A percentile compares a stretch with the other conserved stretches of the same genome.
phyloP scores from a whole-genome alignment of 257 asterid genomes.

The Verbena officinalis region DNA sequence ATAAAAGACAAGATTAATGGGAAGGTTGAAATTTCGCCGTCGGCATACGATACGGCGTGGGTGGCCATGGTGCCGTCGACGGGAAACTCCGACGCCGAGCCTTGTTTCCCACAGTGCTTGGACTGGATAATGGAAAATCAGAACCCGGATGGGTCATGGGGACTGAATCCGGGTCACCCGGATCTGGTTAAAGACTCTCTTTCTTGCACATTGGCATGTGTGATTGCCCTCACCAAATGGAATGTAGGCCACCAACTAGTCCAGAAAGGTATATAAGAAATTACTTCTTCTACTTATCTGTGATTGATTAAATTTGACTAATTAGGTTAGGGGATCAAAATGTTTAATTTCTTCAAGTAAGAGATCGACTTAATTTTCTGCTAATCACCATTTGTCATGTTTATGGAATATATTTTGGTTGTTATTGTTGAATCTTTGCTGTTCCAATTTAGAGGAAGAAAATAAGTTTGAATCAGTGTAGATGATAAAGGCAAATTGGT shows the following conservation, averaged over 20 bases:
- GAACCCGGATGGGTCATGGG: constrained; percentile 46
- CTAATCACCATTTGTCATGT: too few species aligned
- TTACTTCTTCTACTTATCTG: too few species aligned
- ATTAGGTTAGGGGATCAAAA: too few species aligned
- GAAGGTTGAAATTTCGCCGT: constrained; percentile 10
- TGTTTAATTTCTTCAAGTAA: too few species aligned
- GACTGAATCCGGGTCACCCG: constrained; percentile 21
- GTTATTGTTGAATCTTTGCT: too few species aligned
- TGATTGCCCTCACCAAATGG: constrained; percentile 42
- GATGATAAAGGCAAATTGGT: too few species aligned
- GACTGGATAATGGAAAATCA: constrained; percentile 45
- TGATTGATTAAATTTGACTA: too few species aligned
- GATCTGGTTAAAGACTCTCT: constrained; percentile 23
- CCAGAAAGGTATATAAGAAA: constrained; percentile 19
- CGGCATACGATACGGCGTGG: constrained; percentile 32
- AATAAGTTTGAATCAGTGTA: too few species aligned
- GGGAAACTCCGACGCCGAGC: constrained; percentile 14
- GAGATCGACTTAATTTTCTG: too few species aligned
- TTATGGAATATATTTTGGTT: too few species aligned
- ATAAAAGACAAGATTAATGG: constrained; percentile 29
- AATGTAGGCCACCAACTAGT: constrained; percentile 24
- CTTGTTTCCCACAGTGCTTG: constrained; percentile 30
- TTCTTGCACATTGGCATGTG: constrained; percentile 41
- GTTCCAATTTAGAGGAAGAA: too few species aligned
- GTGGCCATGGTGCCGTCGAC: constrained; percentile 33